Evolutionary conservation across 331 rosid species (phyloP), one percentile per base, ranked within the genome.

Genomic region (Arachis monticola): DNA sequence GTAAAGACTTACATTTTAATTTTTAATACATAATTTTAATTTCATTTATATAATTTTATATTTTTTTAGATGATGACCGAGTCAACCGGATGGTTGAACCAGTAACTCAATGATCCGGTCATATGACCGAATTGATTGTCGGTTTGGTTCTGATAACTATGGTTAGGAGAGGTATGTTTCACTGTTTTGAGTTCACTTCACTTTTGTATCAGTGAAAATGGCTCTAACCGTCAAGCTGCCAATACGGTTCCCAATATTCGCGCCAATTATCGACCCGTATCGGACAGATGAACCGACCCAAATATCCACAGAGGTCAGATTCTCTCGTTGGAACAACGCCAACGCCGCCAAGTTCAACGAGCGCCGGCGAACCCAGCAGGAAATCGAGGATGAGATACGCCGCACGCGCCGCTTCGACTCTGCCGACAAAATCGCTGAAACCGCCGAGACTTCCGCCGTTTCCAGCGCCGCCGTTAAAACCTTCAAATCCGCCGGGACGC

Each of bases 321-420:
- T 91, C 62, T 68, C 95, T 2, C 78, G 88, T 7, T 89, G 97
- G 95, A 77, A 83, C 87, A 87, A 91, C 69, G 89, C 94, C 55
- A 89, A 89, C 88, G 97, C 97, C 35, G 87, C 77, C 68, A 81
- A 48, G 69, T 84, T 91, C 74, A 81, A 89, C 76, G 76, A 75
- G 65, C 95, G 88, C 78, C 92, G 95, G 2, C 62, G 91, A n/a
- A 61, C 82, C 32, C 78, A 83, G 77, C 69, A 88, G 64, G 87
- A 90, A 77, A 87, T 90, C 81, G 95, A 92, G 70, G 89, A 85
- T 75, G 88, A 92, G 2, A 84, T 90, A 68, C 90, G 93, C 79
- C 92, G 91, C 46, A 85, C 82, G 47, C 93, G 98, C 72, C 87
- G 95, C 82, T 87, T 87, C 82, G 75, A 75, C 45, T 85, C 96